Evolutionary conservation across 164 flowering plant species (phyloP).

Genomic region (Aristolochia contorta): DNA sequence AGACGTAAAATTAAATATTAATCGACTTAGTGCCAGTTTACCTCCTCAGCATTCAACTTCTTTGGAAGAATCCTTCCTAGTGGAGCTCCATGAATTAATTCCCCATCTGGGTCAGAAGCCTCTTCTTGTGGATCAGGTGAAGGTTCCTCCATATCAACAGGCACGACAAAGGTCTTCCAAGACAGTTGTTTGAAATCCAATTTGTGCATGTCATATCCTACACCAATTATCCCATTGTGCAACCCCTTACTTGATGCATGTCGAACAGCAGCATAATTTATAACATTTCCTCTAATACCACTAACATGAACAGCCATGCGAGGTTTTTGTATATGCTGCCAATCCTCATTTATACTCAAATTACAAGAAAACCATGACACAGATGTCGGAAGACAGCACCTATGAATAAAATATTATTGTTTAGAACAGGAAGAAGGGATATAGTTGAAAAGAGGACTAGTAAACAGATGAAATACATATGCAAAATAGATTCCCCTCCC

Average conservation of each 20-base stretch:
- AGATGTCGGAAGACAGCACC: conserved; percentile 25
- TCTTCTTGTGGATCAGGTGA: conserved; percentile 23
- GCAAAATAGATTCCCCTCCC: background rate
- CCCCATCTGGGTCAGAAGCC: conserved; percentile 12
- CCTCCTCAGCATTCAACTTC: conserved; percentile 37
- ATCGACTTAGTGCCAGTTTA: conserved; percentile 3
- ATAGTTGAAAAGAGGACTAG: background rate
- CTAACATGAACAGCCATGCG: conserved; percentile 8
- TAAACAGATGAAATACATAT: background rate
- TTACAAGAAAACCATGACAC: conserved; percentile 18
- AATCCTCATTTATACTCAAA: conserved; percentile 11
- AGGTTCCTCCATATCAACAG: conserved; percentile 23
- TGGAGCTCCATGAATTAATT: conserved; percentile 14
- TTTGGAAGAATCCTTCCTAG: conserved; percentile 20
- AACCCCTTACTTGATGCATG: conserved; percentile 8
- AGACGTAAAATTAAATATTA: too few relatives aligned
- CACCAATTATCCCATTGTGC: background rate
- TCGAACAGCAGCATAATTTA: conserved; percentile 11
- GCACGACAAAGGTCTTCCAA: conserved; percentile 8
- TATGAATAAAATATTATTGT: background rate
- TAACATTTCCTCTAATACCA: conserved; percentile 9
- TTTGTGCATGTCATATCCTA: conserved; percentile 1
- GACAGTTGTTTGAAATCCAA: conserved; percentile 3
- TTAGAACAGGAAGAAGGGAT: too few relatives aligned
- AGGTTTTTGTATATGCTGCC: conserved; percentile 7